Evolutionary conservation across 1,139 yeast species (phyloP), one percentile per base, ranked within the genome.

Genomic region (Pichia sp.): DNA sequence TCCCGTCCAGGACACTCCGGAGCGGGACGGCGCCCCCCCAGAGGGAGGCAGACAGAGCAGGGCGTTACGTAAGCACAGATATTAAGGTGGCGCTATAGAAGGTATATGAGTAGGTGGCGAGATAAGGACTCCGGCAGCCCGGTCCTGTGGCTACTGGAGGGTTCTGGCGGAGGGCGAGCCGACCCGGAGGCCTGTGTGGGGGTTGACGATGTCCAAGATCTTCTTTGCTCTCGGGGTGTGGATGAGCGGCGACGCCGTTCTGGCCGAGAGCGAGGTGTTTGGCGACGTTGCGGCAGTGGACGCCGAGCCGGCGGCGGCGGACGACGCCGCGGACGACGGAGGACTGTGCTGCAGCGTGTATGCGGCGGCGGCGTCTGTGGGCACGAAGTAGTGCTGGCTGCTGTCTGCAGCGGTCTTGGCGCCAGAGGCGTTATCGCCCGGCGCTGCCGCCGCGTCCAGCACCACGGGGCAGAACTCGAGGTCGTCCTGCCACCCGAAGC

Each of bases 151-250:
- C n/a, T 13, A 45, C 23, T 45, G 36, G 16, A 45, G 5, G 5
- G 36, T 23, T 31, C 36, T 29, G 26, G 38, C n/a, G 11, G 48
- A 29, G 23, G 88, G 85, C 29, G 87, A 81, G 5, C 76, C 76
- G 34, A 86, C 81, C 64, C 85, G 77, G 73, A 84, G 68, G 50
- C 90, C 90, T 5, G 95, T 87, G 53, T 79, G 81, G 8, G 95
- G 95, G 67, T 87, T 85, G 58, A 88, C 84, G 61, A 87, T 87
- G 66, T 87, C 93, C 65, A 88, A 71, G 5, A 85, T 82, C 62
- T 82, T 82, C 67, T 79, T 81, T 43, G 78, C 76, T 61, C 87
- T 73, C 34, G 86, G 86, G 5, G 87, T 80, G 54, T 72, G 73
- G 4, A 74, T 74, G 55, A 79, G 69, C 15, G 81, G 80, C 16